phyloP scores from a whole-genome alignment of 2,329 filamentous ascomycete species.

The Cercospora sesami region DNA sequence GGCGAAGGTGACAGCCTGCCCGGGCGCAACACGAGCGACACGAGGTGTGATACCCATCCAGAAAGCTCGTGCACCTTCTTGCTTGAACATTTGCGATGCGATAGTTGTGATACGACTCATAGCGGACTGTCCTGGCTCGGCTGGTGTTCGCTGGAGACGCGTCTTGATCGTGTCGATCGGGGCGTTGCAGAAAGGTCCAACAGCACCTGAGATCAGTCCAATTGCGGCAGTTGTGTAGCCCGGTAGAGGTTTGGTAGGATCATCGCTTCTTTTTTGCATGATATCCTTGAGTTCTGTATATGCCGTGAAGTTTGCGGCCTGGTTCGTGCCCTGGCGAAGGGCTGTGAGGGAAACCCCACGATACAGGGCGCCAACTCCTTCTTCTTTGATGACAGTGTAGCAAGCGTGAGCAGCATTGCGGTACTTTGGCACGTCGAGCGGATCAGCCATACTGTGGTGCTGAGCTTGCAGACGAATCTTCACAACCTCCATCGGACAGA shows the following conservation, averaged over 20 bases:
- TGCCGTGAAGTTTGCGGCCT: constrained; percentile 98
- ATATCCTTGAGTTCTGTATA: constrained; percentile 89
- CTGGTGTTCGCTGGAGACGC: constrained; percentile 84
- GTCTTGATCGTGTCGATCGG: constrained; percentile 99
- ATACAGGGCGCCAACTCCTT: constrained; percentile 84
- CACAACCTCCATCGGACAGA: constrained; percentile 98
- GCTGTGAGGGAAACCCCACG: constrained; percentile 92
- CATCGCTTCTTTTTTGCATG: constrained; percentile 70
- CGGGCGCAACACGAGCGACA: constrained; percentile 95
- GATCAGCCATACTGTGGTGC: constrained; percentile 96
- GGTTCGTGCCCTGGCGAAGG: constrained; percentile 90
- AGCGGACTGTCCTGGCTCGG: constrained; percentile 73
- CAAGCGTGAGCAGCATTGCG: constrained; percentile 81
- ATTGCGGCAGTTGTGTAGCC: constrained; percentile 89
- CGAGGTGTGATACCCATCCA: constrained; percentile 99
- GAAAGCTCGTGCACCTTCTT: constrained; percentile 91
- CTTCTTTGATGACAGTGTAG: constrained; percentile 89
- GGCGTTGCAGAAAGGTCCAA: constrained; percentile 94
- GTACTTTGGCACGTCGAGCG: constrained; percentile 94
- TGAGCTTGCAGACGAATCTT: constrained; percentile 98
- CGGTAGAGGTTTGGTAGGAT: constrained; percentile 69
- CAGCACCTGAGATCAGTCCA: constrained; percentile 85
- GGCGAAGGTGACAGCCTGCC: constrained; percentile 76
- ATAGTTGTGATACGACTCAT: constrained; percentile 76
- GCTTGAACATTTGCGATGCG: constrained; percentile 63